Evolutionary conservation across 73 alveolate genomes (phyloP), one percentile per base, ranked within the genome.

Genomic region (Paramecium caudatum): DNA sequence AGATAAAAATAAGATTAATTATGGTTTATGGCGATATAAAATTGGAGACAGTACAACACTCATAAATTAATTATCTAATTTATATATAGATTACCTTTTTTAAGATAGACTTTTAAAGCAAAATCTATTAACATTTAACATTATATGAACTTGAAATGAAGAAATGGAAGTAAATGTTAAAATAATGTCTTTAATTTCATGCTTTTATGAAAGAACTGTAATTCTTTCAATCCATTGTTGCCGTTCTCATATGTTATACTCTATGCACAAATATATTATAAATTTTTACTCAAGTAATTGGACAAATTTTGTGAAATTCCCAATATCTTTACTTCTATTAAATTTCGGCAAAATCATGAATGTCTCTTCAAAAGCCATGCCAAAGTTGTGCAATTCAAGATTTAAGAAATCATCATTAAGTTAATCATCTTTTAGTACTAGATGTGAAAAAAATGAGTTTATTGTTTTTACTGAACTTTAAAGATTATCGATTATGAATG

Each of bases 351-450:
- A 33, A 9, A 65, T 27, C 3, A 43, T 65, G 16, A 36, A 0
- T 13, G 10, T 65, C 3, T 65, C 80, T 34, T 65, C 83, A 65
- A 36, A 33, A 1, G 30, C 25, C 3, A 65, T 65, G 0, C 49
- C 83, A 30, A 65, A 33, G n/a, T 65, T 43, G 34, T 3, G 34
- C 15, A 65, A 9, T 32, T 65, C 47, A 32, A 16, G 34, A 33
- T 65, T 65, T 15, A 65, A 65, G 34, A 33, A 65, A 5, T 65
- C 83, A n/a, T 65, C 83, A 65, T 43, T 65, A 10, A 65, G 39
- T 65, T 65, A 5, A 30, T 65, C 83, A 33, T 65, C 83, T 21
- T 65, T 65, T 34, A 65, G 17, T 27, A 65, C 83, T 13, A 65
- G 4, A 65, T 65, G 83, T 0, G 83, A 65, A 46, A 65, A 32